A percentile compares a stretch with the other conserved stretches of the same genome.
Evolutionary conservation across 768 basidiomycete species (phyloP).

Genomic region (Agaricus sinodeliciosus): DNA sequence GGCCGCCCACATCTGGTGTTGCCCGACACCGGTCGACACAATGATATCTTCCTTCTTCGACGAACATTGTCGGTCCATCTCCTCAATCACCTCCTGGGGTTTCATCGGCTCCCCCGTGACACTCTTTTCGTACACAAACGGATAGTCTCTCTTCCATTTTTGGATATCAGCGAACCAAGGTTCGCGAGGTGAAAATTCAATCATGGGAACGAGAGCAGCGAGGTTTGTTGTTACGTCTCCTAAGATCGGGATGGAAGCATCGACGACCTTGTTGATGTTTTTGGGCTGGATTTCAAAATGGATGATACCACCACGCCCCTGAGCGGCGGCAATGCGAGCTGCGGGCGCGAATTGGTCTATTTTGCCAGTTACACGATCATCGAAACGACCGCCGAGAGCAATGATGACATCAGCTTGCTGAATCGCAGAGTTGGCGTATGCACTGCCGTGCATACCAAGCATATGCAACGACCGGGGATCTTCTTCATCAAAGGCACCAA

Average conservation of each 20-base stretch:
- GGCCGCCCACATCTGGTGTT: slow-evolving; percentile 99
- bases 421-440: slow-evolving; percentile 97
- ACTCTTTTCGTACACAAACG: slow-evolving; percentile 80
- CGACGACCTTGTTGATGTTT: slow-evolving; percentile 98
- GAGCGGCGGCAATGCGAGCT: slow-evolving; percentile 76
- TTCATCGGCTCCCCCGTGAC: slow-evolving; percentile 68
- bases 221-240: slow-evolving; percentile 90
- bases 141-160: slow-evolving; percentile 80
- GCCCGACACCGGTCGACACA: slow-evolving; percentile 92
- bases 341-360: slow-evolving; percentile 86
- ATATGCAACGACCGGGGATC: slow-evolving; percentile 86
- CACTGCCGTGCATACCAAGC: slow-evolving; percentile 98
- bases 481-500: slow-evolving; percentile 92
- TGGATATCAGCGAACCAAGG: slow-evolving; percentile 84
- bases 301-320: slow-evolving; percentile 92
- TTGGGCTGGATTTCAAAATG: slow-evolving; percentile 99
- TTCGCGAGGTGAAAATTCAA: slow-evolving; percentile 54
- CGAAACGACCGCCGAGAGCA: slow-evolving; percentile 92
- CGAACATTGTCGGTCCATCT: slow-evolving; percentile 75
- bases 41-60: slow-evolving; percentile 83
- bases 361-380: slow-evolving; percentile 96
- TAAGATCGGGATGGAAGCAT: slow-evolving; percentile 88
- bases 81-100: slow-evolving; percentile 95
- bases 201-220: slow-evolving; percentile 73
- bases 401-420: slow-evolving; percentile 97